Conservation (phyloP, 2,329 filamentous ascomycete genomes). For the Triangularia verruculosa region DNA sequence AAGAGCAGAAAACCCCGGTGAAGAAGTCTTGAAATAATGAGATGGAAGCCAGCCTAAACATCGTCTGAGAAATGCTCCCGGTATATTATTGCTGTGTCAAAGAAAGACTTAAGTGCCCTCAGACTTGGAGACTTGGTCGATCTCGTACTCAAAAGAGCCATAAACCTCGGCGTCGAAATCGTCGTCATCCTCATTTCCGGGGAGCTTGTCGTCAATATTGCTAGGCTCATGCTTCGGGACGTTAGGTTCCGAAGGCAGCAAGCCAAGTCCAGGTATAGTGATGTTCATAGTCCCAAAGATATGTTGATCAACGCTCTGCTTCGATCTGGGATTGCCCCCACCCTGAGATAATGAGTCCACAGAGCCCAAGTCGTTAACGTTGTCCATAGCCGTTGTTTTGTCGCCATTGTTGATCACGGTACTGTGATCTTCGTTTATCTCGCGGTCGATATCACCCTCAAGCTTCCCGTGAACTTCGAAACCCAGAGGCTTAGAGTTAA, state of each 20-base stretch:
- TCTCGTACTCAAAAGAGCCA: not conserved
- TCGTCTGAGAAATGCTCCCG: not conserved
- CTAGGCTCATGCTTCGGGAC: not conserved
- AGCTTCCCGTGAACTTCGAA: not conserved
- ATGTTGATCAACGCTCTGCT: not conserved
- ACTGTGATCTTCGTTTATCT: not conserved
- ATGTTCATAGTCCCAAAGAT: not conserved
- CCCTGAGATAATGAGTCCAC: not conserved
- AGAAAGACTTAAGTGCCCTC: not conserved
- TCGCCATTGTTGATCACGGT: not conserved
- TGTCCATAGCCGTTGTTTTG: not conserved
- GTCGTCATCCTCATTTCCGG: not conserved
- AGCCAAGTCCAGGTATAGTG: not conserved
- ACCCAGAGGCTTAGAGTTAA: not conserved
- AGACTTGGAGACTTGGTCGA: not conserved
- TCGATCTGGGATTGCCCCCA: not conserved
- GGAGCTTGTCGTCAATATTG: not conserved
- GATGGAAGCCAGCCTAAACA: not conserved
- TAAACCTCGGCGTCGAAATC: not conserved
- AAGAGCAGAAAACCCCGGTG: not conserved
- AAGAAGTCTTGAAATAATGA: not conserved
- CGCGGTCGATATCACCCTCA: not conserved
- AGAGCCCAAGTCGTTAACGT: not conserved
- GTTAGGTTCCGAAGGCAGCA: not conserved
- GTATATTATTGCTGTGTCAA: not conserved